These are phyloP conservation scores for Neurospora crassa DNA, from an alignment of 2,329 filamentous ascomycete genomes.

Conservation along the genomic window DNA sequence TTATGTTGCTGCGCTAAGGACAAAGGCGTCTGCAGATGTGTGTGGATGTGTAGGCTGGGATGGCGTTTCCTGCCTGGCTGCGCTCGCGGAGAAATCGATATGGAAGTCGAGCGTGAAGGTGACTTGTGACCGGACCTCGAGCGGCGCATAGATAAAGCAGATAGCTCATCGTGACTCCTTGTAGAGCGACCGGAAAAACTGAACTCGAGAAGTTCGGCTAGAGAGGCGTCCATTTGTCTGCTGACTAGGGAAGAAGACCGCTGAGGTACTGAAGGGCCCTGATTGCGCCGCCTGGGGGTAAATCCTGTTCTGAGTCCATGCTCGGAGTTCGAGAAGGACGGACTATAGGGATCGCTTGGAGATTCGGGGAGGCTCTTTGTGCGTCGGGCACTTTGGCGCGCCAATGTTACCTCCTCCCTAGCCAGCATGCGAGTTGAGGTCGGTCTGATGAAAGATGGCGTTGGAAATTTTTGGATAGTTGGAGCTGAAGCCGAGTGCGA, in stretches of 20 bases:
- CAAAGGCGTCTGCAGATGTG: constrained; percentile 6
- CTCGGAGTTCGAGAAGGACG: not conserved
- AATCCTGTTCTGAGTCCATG: not conserved
- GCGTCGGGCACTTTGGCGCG: constrained; percentile 9
- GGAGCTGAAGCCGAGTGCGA: constrained; percentile 11
- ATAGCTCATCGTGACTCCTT: not conserved
- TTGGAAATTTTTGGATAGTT: constrained; percentile 33
- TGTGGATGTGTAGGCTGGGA: constrained; percentile 6
- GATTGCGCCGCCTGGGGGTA: not conserved
- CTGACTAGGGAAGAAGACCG: constrained; percentile 13
- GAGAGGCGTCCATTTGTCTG: constrained; percentile 2
- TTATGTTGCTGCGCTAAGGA: constrained; percentile 8
- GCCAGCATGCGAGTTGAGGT: constrained; percentile 46
- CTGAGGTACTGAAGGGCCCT: constrained; percentile 8
- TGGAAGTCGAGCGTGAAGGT: constrained; percentile 5
- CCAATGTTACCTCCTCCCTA: constrained; percentile 34
- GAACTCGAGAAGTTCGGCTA: constrained; percentile 15
- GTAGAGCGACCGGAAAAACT: constrained; percentile 10
- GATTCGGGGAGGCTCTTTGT: constrained; percentile 18
- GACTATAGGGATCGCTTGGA: constrained; percentile 5
- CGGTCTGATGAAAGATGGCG: constrained; percentile 46
- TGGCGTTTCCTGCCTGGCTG: constrained; percentile 10
- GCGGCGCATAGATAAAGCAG: constrained; percentile 1
- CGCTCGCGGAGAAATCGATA: constrained; percentile 12
- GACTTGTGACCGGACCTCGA: constrained; percentile 10